Conservation (phyloP, 1,139 yeast species). For the Yamadazyma membranifaciens region DNA sequence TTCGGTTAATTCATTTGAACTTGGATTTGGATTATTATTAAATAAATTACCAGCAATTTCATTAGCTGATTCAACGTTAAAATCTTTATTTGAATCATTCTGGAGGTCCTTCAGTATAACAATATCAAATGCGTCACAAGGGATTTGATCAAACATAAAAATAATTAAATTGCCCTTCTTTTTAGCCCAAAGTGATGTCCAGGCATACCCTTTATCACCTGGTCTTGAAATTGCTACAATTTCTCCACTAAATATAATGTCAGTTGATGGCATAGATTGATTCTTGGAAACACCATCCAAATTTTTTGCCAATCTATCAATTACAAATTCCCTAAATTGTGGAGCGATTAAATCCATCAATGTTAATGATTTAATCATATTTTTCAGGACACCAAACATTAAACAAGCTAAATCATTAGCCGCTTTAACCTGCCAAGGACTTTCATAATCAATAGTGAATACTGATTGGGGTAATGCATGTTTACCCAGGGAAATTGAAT, state of each 20-base stretch:
- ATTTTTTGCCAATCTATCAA: constrained; percentile 45
- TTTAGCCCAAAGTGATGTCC: constrained; percentile 91
- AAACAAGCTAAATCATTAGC: constrained; percentile 89
- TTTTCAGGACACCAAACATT: constrained; percentile 77
- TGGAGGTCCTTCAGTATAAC: constrained; percentile 38
- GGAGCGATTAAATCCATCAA: constrained; percentile 78
- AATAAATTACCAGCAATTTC: constrained; percentile 43
- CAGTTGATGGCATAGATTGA: constrained; percentile 14
- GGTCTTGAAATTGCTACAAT: constrained; percentile 55
- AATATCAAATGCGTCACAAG: constrained; percentile 74
- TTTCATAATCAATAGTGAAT: constrained; percentile 71
- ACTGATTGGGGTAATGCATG: constrained; percentile 76
- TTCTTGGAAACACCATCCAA: constrained; percentile 9
- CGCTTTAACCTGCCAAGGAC: constrained; percentile 80
- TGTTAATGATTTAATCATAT: constrained; percentile 59
- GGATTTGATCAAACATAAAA: constrained; percentile 85
- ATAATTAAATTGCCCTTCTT: constrained; percentile 66
- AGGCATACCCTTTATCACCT: constrained; percentile 52
- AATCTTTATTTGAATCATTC: constrained; percentile 9
- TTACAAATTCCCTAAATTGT: constrained; percentile 65
- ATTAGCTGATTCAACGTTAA: constrained; percentile 32
- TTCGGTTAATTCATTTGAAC: constrained; percentile 12
- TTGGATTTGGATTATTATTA: not conserved
- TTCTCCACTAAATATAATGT: constrained; percentile 51
- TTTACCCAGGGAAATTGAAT: constrained; percentile 61